Evolutionary conservation across 352 stramenopile genomes (phyloP), one percentile per base, ranked within the genome.

Genomic region (Pythium phragmiticola): DNA sequence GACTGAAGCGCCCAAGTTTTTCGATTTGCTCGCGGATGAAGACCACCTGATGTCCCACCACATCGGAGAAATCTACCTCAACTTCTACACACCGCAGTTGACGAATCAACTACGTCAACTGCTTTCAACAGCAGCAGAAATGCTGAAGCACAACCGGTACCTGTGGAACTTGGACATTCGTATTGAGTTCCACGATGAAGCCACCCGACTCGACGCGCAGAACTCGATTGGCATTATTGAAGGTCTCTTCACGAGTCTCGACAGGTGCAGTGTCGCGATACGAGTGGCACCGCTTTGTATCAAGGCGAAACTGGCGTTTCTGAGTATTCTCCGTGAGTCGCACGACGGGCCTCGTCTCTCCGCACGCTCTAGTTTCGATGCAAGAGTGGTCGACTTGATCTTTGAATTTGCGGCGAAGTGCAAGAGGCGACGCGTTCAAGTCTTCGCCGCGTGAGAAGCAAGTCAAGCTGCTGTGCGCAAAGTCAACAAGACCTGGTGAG

Each of bases 321-420:
- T 49, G 16, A 13, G 43, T 49, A 12, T 43, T 43, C 37, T 12
- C 37, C 37, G 26, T 5, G 26, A 30, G 26, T 30, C 26, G 26
- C 26, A 30, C 26, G 26, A 30, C 26, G 4, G 4, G 26, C 26
- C 26, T 30, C 26, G 26, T 30, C 26, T 30, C 26, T 30, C 26
- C 26, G 26, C 26, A 30, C 26, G 26, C 4, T 30, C 26, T 30
- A 30, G 16, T 43, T 9, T 49, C 43, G 43, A 26, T 49, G 19
- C 17, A 16, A 23, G 30, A 33, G 16, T 30, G 17, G 33, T 47
- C 21, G 34, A 2, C 28, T 21, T 23, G 17, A 57, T 57, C n/a
- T 57, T 57, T n/a, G 4, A 57, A 33, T 57, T 46, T 46, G 51
- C 51, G n/a, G 51, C 51, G 4, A 3, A 57, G n/a, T 49, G 43